phyloP scores from a whole-genome alignment of 2,329 filamentous ascomycete species.

The Trichophyton mentagrophytes region DNA sequence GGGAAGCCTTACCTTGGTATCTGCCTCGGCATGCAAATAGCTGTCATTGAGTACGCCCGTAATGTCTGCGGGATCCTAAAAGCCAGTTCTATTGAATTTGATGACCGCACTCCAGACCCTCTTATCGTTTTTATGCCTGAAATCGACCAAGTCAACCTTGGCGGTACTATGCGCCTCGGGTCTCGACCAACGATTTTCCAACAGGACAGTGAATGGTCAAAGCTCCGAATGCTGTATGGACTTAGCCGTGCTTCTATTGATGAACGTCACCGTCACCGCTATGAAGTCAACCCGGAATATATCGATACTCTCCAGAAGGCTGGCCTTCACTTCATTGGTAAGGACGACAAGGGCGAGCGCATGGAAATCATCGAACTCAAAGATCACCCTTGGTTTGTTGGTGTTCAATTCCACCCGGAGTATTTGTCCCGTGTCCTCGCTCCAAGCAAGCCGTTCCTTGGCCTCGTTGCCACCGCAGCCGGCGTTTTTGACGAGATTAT shows the following conservation, averaged over 20 bases:
- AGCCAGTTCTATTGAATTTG: conserved; percentile 46
- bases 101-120: conserved; percentile 46
- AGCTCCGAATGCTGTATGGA: conserved; percentile 63
- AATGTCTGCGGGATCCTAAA: conserved; percentile 54
- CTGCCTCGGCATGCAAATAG: conserved; percentile 84
- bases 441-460: conserved; percentile 64
- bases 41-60: conserved; percentile 77
- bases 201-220: conserved; percentile 60
- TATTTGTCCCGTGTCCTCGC: conserved; percentile 64
- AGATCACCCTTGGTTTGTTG: conserved; percentile 74
- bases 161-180: conserved; percentile 79
- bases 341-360: conserved; percentile 62
- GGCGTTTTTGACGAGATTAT: conserved; percentile 46
- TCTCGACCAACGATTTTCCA: conserved; percentile 65
- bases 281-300: conserved; percentile 76
- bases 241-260: conserved; percentile 38
- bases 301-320: conserved; percentile 54
- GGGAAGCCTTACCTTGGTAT: conserved; percentile 76
- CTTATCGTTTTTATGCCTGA: conserved; percentile 91
- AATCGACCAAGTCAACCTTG: conserved; percentile 59
- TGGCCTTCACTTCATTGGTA: conserved; percentile 64
- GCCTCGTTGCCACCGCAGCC: conserved; percentile 67
- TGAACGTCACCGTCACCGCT: conserved; percentile 78
- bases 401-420: conserved; percentile 82
- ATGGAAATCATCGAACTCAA: conserved; percentile 76